These are phyloP conservation scores for Auxenochlorella pyrenoidosa DNA, from an alignment of 139 green algal species.

Conservation along the genomic window DNA sequence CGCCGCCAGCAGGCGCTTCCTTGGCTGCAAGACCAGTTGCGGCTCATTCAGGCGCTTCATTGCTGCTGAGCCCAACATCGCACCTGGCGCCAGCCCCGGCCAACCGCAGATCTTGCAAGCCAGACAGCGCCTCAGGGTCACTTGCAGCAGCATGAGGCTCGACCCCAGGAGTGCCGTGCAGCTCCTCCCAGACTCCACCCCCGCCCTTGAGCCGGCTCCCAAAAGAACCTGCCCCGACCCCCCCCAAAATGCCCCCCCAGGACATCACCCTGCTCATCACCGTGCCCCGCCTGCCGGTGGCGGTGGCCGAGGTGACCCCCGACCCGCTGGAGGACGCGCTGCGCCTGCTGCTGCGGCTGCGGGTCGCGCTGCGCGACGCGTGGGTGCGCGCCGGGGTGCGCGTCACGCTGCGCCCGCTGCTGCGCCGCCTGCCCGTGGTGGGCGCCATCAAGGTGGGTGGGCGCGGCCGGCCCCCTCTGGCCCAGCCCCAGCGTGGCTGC, in stretches of 20 bases:
- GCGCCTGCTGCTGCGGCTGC: neutral
- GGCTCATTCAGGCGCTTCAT: too few relatives aligned
- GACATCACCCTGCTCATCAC: neutral
- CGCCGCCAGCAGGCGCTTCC: too few relatives aligned
- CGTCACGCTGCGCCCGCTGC: conserved; percentile 13
- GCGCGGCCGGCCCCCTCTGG: too few relatives aligned
- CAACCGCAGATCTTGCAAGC: too few relatives aligned
- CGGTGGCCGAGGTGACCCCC: neutral
- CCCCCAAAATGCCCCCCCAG: too few relatives aligned
- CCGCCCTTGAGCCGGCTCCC: neutral
- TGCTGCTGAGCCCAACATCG: too few relatives aligned
- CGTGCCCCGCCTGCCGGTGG: conserved; percentile 16
- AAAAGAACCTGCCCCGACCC: too few relatives aligned
- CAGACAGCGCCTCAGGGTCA: too few relatives aligned
- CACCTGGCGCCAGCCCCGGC: too few relatives aligned
- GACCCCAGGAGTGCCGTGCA: neutral
- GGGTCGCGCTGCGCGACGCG: neutral
- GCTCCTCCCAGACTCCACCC: neutral
- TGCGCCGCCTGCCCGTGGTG: conserved; percentile 13
- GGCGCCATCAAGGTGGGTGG: neutral
- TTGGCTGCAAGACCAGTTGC: too few relatives aligned
- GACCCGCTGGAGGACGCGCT: neutral
- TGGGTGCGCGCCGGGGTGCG: conserved; percentile 9
- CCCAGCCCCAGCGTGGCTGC: too few relatives aligned
- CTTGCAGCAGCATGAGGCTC: neutral